Base-by-base conservation (phyloP, 345 rosid species). In the Durio zibethinus region DNA sequence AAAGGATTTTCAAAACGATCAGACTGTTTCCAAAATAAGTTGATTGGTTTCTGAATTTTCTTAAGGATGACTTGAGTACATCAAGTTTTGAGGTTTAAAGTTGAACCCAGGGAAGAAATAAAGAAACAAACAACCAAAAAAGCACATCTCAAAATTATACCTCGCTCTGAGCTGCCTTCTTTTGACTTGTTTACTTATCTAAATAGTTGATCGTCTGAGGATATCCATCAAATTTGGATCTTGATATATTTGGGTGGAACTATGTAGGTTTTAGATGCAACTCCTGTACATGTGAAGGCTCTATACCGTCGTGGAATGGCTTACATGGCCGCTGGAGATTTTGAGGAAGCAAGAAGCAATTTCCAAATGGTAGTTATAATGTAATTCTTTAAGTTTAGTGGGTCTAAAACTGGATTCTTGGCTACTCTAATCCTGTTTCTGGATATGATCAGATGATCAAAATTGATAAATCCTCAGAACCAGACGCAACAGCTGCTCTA, bases 281-380 rank as follows among this genome's bases (percentile, higher is more conserved):
- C 89, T 73, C 98, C 99, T 27, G 90, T 82, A 0, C 92, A 93
- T 70, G 92, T 74, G 59, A 96, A 96, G 84, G 98, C 92, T 80
- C 82, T 96, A 12, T 93, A 90, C 80, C 98, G 95, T 52, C 97
- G 99, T 7, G 98, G 99, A 86, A 93, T 90, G 99, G 98, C 99
- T 75, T 84, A 87, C 81, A 81, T 96, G 90, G 88, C 86, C 27
- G 86, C 84, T 45, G 99, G 92, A 78, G 97, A 92, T 83, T 96
- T 93, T 78, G 94, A 89, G 70, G 97, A 92, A 60, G 97, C 98
- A 84, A 87, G 81, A 81, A 86, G 66, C 15, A 93, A 93, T 87
- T 93, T 89, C 73, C 85, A 86, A 77, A 87, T 67, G 86, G 95
- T 96, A 86, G 42, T 62, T 43, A 31, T 59, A 48, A 47, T n/a